Conservation (phyloP, 345 rosid genomes). For the Odontarrhena argentea region DNA sequence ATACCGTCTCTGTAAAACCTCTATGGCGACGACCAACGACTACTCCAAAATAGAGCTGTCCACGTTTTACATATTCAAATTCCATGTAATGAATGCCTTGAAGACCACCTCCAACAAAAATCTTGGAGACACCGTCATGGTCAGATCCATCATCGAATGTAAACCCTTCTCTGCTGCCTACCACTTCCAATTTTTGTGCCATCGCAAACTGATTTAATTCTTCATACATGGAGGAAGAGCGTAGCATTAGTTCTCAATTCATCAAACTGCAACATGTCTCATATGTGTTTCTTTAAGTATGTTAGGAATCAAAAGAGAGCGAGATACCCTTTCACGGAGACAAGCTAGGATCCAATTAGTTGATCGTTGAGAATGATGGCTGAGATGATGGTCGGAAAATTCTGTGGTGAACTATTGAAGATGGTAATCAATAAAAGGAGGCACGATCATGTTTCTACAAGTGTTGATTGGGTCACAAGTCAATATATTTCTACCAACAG, state of each 20-base stretch:
- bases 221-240: conserved; percentile 6
- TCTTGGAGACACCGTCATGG: conserved; percentile 28
- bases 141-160: conserved; percentile 31
- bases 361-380: too few relatives aligned
- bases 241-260: conserved; percentile 3
- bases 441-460: too few relatives aligned
- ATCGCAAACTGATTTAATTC: conserved; percentile 12
- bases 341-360: too few relatives aligned
- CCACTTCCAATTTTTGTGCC: conserved; percentile 28
- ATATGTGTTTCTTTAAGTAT: too few relatives aligned
- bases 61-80: conserved; percentile 29
- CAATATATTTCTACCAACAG: too few relatives aligned
- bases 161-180: conserved; percentile 30
- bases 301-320: too few relatives aligned
- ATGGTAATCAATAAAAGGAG: too few relatives aligned
- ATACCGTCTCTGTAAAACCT: conserved; percentile 32
- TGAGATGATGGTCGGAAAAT: too few relatives aligned
- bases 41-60: conserved; percentile 23
- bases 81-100: conserved; percentile 26
- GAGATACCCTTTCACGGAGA: too few relatives aligned
- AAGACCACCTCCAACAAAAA: conserved; percentile 33
- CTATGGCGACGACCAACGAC: conserved; percentile 31
- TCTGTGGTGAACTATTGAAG: too few relatives aligned
- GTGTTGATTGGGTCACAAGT: too few relatives aligned
- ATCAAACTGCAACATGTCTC: not conserved